Base-by-base conservation (phyloP, 164 flowering plant species). In the Kingdonia uniflora region DNA sequence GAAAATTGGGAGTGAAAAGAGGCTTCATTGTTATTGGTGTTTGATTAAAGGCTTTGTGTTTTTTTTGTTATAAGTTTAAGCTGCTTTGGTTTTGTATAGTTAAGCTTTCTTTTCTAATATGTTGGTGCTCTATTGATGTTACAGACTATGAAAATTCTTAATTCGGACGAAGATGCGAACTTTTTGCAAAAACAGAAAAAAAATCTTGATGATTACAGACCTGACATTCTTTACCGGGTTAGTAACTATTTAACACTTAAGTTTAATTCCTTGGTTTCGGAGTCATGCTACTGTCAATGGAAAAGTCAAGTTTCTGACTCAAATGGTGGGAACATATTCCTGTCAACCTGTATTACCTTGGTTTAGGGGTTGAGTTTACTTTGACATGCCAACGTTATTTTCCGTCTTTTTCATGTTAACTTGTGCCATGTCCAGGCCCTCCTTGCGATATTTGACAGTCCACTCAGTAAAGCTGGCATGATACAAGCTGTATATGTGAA, bases 151-250 rank as follows among this genome's bases (percentile, higher is more conserved):
- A 89, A 81, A 65, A 61, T 94, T 38, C 52, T 89, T 71, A 94
- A 79, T 56, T 81, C 95, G 0, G 95, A 89, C 16, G 95, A 92
- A 19, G 95, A 92, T 65, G 42, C 82, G 49, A 75, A 75, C 66
- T 89, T 78, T 63, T 62, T 94, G 54, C 52, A 54, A 66, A 83
- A 58, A 57, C 77, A 89, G 51, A 71, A 71, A n/a, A 70, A 54
- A 55, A 74, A 89, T 54, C 95, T 89, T 50, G 81, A 73, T 53
- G 80, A 84, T 58, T 92, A 81, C 65, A 77, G 97, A 51, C 95
- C 95, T 39, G 99, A 88, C 62, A 92, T 92, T 58, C 73, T 68
- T 57, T 83, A 84, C 58, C 95, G 87, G 91, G 99, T 86, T 59
- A 53, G 75, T 63, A 24, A 24, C 46, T 24, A n/a, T 41, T 41